Evolutionary conservation across 805 yeast genomes (phyloP), one percentile per base, ranked within the genome.

Genomic region (Zygoascus ofunaensis): DNA sequence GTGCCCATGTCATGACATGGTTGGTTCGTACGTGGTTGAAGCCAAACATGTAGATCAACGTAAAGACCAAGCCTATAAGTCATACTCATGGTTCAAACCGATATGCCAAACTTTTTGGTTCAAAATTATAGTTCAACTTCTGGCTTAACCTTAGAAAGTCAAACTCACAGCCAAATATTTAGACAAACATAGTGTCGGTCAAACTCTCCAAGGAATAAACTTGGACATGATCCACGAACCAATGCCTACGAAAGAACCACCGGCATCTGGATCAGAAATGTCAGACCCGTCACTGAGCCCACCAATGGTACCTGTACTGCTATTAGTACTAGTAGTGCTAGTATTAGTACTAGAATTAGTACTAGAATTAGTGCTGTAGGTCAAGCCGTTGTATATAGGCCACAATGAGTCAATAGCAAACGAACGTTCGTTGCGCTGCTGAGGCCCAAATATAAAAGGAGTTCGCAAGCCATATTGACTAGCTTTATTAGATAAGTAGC

Each of bases 401-500:
- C 39, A 24, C 20, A 34, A 24, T n/a, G 32, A 18, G 21, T 34
- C 32, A 23, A 37, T 24, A 23, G 41, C 41, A 24, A 21, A 20
- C 15, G 34, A 24, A 8, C 30, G 30, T 26, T 23, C 30, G n/a
- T 24, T 24, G 15, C 8, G 33, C 15, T 37, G 41, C 22, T 37
- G 41, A 19, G 21, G 3, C 14, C n/a, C 23, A 18, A 37, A 37
- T 3, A 37, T 37, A 37, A 21, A 37, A 23, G 41, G 41, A 3
- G 41, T 33, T 23, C 41, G 30, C 5, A 23, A 26, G 22, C 21
- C 21, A 14, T 17, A 15, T 14, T 15, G 3, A 20, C 44, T 47
- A 20, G 45, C 24, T 37, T 46, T 49, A 22, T 47, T 49, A 21
- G 37, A 22, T 12, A 52, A 18, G 30, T 42, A 52, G 28, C 43